These are phyloP conservation scores for Globisporangium iwayamae DNA, from an alignment of 352 stramenopile species.

Conservation along the genomic window DNA sequence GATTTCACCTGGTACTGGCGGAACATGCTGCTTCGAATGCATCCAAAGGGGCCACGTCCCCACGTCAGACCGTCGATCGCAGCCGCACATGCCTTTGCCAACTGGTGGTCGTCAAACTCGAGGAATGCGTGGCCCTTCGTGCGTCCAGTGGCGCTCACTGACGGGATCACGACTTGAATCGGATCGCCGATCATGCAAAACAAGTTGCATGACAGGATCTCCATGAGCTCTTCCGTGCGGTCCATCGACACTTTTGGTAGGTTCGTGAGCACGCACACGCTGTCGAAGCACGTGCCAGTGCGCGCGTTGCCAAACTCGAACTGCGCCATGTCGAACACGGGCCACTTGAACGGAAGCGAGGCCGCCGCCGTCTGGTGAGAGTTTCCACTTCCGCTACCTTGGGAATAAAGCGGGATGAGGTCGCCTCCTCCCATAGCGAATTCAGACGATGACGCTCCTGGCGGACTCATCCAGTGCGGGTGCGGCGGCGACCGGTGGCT, in stretches of 20 bases:
- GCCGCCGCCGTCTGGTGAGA: constrained; percentile 10
- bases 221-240: constrained; percentile 69
- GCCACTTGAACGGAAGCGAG: constrained; percentile 75
- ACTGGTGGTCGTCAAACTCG: constrained; percentile 70
- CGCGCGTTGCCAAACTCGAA: constrained; percentile 85
- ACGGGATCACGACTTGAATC: constrained; percentile 81
- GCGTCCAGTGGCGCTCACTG: constrained; percentile 43
- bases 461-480: neutral
- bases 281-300: constrained; percentile 73
- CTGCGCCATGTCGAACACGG: constrained; percentile 87
- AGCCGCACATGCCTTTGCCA: constrained; percentile 49
- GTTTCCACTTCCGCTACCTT: neutral
- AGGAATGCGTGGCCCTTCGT: constrained; percentile 83
- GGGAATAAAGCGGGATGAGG: neutral
- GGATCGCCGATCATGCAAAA: constrained; percentile 80
- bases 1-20: constrained; percentile 79
- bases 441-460: neutral
- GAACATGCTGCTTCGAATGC: constrained; percentile 73
- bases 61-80: constrained; percentile 73
- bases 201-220: constrained; percentile 66
- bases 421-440: neutral
- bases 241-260: constrained; percentile 74
- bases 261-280: constrained; percentile 81
- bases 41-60: constrained; percentile 54
- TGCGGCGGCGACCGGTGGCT: constrained; percentile 16